These are phyloP conservation scores for Sporothrix brunneoviolacea DNA, from an alignment of 2,329 filamentous ascomycete species.

Conservation along the genomic window DNA sequence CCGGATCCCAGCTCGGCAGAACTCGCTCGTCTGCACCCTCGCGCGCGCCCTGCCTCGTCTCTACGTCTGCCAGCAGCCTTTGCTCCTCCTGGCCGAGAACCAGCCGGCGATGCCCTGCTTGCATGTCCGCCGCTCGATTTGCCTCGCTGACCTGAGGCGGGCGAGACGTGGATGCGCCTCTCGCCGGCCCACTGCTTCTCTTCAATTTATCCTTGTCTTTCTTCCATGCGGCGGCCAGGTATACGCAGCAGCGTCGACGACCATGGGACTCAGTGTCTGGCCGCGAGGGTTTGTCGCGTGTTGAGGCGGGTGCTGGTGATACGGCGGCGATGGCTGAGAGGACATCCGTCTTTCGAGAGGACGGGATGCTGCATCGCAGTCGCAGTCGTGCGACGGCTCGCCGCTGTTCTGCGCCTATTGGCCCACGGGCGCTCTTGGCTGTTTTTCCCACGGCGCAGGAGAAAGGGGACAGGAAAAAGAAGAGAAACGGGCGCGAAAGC, in stretches of 20 bases:
- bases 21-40: neutral
- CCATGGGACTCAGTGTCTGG: conserved; percentile 1
- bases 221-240: neutral
- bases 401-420: neutral
- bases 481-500: neutral
- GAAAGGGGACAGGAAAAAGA: neutral
- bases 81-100: neutral
- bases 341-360: neutral
- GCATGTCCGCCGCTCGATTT: neutral
- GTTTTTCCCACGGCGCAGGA: neutral
- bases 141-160: neutral
- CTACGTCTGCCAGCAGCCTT: neutral
- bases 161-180: neutral
- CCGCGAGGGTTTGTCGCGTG: conserved; percentile 5
- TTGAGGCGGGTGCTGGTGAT: conserved; percentile 5
- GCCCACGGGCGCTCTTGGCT: neutral
- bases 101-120: conserved; percentile 1
- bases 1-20: neutral
- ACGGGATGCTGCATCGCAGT: neutral
- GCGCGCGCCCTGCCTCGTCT: neutral
- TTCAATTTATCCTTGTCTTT: neutral
- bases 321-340: neutral
- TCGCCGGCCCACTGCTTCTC: neutral
- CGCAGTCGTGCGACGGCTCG: neutral
- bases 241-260: neutral